phyloP scores from a whole-genome alignment of 257 asterid species.

The Ilex aquifolium region DNA sequence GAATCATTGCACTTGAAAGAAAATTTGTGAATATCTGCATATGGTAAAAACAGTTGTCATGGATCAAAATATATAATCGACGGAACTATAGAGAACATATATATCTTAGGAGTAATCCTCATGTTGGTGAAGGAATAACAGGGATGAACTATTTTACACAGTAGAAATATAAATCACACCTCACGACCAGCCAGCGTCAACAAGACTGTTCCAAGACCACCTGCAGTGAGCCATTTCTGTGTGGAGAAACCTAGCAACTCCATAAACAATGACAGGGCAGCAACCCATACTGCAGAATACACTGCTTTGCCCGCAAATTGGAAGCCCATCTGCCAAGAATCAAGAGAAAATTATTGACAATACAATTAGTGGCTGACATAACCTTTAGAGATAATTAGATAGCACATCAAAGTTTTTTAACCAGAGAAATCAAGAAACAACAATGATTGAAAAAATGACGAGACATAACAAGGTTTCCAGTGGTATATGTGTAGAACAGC shows the following conservation, averaged over 20 bases:
- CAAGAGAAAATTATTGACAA: conserved; percentile 11
- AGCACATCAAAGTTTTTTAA: not conserved
- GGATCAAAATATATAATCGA: not conserved
- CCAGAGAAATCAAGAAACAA: not conserved
- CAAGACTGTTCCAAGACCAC: conserved; percentile 97
- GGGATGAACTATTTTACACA: conserved; percentile 4
- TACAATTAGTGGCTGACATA: conserved; percentile 6
- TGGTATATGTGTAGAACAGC: not conserved
- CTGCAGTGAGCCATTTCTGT: conserved; percentile 96
- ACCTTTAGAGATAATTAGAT: not conserved
- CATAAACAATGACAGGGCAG: conserved; percentile 92
- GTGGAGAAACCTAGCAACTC: conserved; percentile 98
- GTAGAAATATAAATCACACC: conserved; percentile 34
- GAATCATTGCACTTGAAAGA: conserved; percentile 96
- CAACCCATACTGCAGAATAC: conserved; percentile 94
- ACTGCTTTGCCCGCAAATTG: conserved; percentile 92
- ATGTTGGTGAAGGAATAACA: not conserved
- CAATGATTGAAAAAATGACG: not conserved
- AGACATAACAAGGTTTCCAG: not conserved
- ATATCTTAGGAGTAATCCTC: not conserved
- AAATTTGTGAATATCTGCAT: conserved; percentile 92
- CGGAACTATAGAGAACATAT: not conserved
- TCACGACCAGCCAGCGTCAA: conserved; percentile 99
- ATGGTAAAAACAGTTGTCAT: conserved; percentile 5
- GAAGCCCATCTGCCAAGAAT: conserved; percentile 80